These are phyloP conservation scores for Cydonia oblonga DNA, from an alignment of 331 rosid genomes.

Conservation along the genomic window DNA sequence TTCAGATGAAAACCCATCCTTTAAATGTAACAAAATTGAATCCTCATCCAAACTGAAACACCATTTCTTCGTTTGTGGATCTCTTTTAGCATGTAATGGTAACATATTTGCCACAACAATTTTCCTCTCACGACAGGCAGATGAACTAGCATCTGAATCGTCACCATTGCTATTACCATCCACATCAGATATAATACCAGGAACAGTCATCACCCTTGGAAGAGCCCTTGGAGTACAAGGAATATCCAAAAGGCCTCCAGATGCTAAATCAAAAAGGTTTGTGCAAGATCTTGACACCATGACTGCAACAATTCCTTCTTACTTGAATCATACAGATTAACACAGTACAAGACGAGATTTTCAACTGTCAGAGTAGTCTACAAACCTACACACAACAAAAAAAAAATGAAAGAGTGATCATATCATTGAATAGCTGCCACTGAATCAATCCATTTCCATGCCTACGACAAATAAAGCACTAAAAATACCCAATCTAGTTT, in stretches of 20 bases:
- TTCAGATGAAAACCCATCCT: constrained; percentile 78
- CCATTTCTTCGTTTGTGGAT: constrained; percentile 61
- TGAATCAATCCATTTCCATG: not conserved
- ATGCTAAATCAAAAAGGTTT: constrained; percentile 56
- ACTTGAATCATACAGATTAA: constrained; percentile 12
- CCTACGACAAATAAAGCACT: not conserved
- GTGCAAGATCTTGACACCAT: constrained; percentile 70
- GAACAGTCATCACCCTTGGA: constrained; percentile 78
- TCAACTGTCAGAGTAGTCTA: constrained; percentile 5
- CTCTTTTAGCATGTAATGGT: constrained; percentile 82
- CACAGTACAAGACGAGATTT: not conserved
- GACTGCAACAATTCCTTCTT: constrained; percentile 8
- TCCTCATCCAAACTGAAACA: constrained; percentile 83
- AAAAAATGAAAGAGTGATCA: not conserved
- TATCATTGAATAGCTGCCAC: not conserved
- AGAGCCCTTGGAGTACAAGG: constrained; percentile 69
- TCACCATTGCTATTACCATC: constrained; percentile 49
- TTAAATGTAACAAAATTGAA: constrained; percentile 63
- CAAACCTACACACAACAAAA: constrained; percentile 4
- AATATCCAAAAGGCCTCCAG: constrained; percentile 57
- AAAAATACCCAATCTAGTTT: not conserved
- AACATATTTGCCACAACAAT: constrained; percentile 91
- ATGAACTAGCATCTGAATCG: constrained; percentile 65
- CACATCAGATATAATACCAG: constrained; percentile 80
- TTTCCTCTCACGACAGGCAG: constrained; percentile 65